Conservation (phyloP, 2,329 filamentous ascomycete genomes). For the Epichloe coenophiala region DNA sequence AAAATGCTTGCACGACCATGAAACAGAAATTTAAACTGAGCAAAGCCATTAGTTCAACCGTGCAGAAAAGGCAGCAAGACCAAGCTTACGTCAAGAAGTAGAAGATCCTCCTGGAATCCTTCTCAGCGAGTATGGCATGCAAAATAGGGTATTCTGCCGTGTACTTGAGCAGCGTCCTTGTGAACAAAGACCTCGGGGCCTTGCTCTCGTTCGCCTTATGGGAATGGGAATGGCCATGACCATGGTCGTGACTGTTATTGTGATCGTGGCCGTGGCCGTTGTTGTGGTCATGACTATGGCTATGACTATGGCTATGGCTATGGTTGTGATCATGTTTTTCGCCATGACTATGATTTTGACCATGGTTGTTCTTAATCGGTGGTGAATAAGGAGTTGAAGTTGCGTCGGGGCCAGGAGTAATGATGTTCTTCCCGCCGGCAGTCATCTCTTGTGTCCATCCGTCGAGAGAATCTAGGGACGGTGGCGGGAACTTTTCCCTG, state of each 20-base stretch:
- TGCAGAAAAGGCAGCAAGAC: background rate
- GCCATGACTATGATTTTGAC: slow-evolving; percentile 7
- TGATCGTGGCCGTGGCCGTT: slow-evolving; percentile 9
- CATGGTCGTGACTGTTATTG: slow-evolving; percentile 15
- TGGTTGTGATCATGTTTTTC: slow-evolving; percentile 11
- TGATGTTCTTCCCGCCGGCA: slow-evolving; percentile 25
- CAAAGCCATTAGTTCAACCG: background rate
- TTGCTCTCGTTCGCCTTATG: slow-evolving; percentile 23
- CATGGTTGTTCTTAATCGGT: slow-evolving; percentile 8
- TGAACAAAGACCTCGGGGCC: slow-evolving; percentile 51
- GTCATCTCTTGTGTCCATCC: slow-evolving; percentile 29
- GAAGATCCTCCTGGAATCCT: slow-evolving; percentile 87
- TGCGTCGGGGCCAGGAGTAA: slow-evolving; percentile 20
- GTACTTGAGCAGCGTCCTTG: slow-evolving; percentile 55
- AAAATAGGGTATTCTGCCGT: slow-evolving; percentile 63
- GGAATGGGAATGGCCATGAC: slow-evolving; percentile 12
- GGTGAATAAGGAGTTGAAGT: slow-evolving; percentile 15
- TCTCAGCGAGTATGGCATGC: slow-evolving; percentile 76
- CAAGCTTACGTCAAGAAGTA: slow-evolving; percentile 78
- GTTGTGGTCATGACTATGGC: slow-evolving; percentile 10
- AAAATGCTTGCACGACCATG: slow-evolving; percentile 89
- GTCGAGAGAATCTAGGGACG: slow-evolving; percentile 19
- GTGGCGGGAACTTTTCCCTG: slow-evolving; percentile 19
- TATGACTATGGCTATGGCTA: slow-evolving; percentile 15
- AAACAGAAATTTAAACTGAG: slow-evolving; percentile 79